phyloP scores from a whole-genome alignment of 2,329 filamentous ascomycete species.

The Aspergillus viridinutans region DNA sequence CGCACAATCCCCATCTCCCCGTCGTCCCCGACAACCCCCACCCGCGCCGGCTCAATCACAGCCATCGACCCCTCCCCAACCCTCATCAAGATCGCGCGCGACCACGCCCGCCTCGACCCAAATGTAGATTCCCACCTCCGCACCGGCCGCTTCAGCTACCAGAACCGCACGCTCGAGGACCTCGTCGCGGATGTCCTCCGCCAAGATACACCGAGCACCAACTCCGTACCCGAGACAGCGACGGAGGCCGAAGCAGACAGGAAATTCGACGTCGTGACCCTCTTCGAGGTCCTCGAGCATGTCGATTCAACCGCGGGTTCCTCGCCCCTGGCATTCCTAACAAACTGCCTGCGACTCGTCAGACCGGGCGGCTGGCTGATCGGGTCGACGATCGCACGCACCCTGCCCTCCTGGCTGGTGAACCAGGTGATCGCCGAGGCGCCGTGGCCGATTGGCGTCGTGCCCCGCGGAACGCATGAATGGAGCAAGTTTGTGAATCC shows the following conservation, averaged over 20 bases:
- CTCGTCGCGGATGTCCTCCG: conserved; percentile 12
- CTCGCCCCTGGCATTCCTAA: conserved; percentile 68
- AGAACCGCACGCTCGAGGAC: conserved; percentile 71
- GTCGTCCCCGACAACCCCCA: conserved; percentile 23
- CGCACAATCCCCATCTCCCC: conserved; percentile 34
- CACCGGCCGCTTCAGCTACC: conserved; percentile 60
- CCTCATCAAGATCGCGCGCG: conserved; percentile 60
- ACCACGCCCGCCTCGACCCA: conserved; percentile 72
- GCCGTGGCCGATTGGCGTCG: conserved; percentile 66
- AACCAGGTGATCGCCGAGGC: conserved; percentile 89
- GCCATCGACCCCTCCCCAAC: conserved; percentile 43
- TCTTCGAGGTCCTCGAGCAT: conserved; percentile 96
- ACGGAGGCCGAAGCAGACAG: conserved; percentile 29
- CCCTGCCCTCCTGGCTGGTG: conserved; percentile 82
- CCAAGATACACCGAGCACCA: conserved; percentile 3
- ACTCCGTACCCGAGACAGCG: conserved; percentile 3
- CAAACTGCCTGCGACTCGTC: conserved; percentile 57
- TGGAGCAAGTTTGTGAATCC: conserved; percentile 96
- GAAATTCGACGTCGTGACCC: conserved; percentile 71
- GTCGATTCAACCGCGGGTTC: conserved; percentile 73
- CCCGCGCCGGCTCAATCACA: conserved; percentile 40
- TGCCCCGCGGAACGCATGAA: conserved; percentile 90
- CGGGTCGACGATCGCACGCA: conserved; percentile 86
- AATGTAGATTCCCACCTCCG: conserved; percentile 51
- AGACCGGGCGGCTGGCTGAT: conserved; percentile 90